Base-by-base conservation (phyloP, 169 alveolate species). In the Plasmodium reichenowi region DNA sequence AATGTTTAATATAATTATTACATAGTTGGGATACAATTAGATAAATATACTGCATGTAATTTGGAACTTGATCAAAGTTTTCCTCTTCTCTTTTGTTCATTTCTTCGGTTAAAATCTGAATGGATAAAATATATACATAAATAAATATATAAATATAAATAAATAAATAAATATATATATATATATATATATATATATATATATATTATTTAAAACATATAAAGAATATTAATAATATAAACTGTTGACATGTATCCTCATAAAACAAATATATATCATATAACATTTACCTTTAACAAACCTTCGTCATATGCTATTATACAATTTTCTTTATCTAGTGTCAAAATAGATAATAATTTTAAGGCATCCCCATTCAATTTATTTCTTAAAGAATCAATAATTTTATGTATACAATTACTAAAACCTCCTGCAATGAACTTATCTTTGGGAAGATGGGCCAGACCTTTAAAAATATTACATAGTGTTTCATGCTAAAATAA, bases 291-390 rank as follows among this genome's bases (percentile, higher is more conserved):
- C 68, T 71, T 85, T 38, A 85, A 48, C 1, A 85, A 74, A 2
- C 92, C 92, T 50, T 85, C 92, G 68, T 85, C 92, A 52, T 85
- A 85, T 7, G 92, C 87, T 38, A 85, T 85, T 38, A 85, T 17
- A 32, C 92, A 85, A 32, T 43, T 71, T 71, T 85, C 74, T 56
- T 70, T 72, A 48, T 85, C 87, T n/a, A 72, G 29, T 50, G 74
- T 71, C 10, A 50, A 62, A 59, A 85, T 68, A 24, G 92, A 68
- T 22, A 85, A 54, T 50, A 85, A 60, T 32, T 12, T 38, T 17
- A 85, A 85, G 20, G 72, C 62, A 32, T 71, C n/a, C 15, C 58
- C 86, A 71, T 85, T 72, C 22, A 71, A 26, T 29, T 72, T 43
- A 12, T 50, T 64, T 54, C 74, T 47, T 38, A 85, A 38, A 17